Evolutionary conservation across 495 filamentous ascomycete species (phyloP), one percentile per base, ranked within the genome.

Genomic region (Aspergillus asperescens): DNA sequence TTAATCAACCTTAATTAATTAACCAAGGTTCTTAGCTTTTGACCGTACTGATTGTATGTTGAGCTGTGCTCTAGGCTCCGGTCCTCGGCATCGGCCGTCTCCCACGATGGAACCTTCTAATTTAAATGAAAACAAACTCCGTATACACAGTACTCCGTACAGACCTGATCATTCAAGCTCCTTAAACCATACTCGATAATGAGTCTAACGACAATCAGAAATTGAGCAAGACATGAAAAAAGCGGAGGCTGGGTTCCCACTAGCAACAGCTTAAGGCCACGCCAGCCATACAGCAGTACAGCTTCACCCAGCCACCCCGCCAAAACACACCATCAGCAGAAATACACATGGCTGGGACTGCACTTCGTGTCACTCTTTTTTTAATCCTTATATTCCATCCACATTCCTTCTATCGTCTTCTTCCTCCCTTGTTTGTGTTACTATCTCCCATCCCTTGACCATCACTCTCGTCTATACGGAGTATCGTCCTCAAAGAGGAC

Each of bases 341-440:
- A 63, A 60, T 54, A 40, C 46, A 57, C 56, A 62, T 62, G 61
- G 61, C 61, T 63, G 61, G 61, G 54, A 22, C 27, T 10, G 7
- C 43, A 10, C 10, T 20, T n/a, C n/a, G 13, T n/a, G 7, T 27
- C 19, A 13, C 15, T 32, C 16, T 27, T 10, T 27, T 32, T 46
- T 31, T 32, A 46, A 32, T 20, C 28, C 27, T 40, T 50, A 48
- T n/a, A 7, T 13, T 31, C n/a, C 39, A 41, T 19, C 31, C 20
- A 41, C 38, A 32, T 19, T 39, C 16, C 12, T 51, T 27, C 39
- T 25, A 6, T 25, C 23, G 18, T 32, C n/a, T 42, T 20, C 43
- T 35, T 25, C n/a, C n/a, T 37, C 15, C 48, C 43, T 41, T 49
- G 18, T 49, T 37, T 31, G 28, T 29, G 22, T 40, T 45, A n/a